Conservation (phyloP, 768 basidiomycete species). For the Pleurotus salmoneostramineus region DNA sequence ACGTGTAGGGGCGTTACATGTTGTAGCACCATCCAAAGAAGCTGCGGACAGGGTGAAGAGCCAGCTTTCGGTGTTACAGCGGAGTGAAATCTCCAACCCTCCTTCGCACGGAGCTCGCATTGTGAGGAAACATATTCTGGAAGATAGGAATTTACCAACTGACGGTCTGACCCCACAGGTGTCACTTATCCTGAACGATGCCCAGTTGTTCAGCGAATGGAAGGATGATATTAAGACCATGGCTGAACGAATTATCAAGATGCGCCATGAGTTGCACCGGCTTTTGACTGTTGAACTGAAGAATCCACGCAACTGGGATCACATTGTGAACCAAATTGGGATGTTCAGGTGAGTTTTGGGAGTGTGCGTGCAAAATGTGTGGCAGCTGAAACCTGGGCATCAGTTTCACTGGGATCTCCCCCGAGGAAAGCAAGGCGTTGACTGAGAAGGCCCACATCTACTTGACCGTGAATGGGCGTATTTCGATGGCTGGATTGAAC, state of each 20-base stretch:
- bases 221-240: constrained; percentile 86
- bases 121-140: constrained; percentile 31
- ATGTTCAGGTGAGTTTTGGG: constrained; percentile 78
- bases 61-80: constrained; percentile 87
- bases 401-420: constrained; percentile 82
- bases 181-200: constrained; percentile 75
- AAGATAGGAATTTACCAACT: not conserved
- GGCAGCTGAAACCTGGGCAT: not conserved
- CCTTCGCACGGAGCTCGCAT: constrained; percentile 88
- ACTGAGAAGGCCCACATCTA: constrained; percentile 78
- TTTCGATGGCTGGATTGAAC: constrained; percentile 95
- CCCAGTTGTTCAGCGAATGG: constrained; percentile 81
- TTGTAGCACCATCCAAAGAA: constrained; percentile 63
- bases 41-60: constrained; percentile 73
- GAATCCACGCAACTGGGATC: constrained; percentile 94
- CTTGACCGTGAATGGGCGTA: constrained; percentile 82
- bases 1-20: constrained; percentile 90
- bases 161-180: constrained; percentile 40
- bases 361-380: constrained; percentile 2
- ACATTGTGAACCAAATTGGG: constrained; percentile 93
- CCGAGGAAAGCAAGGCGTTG: constrained; percentile 62
- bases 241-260: constrained; percentile 89
- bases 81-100: constrained; percentile 95
- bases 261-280: constrained; percentile 78
- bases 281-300: constrained; percentile 73